phyloP scores from a whole-genome alignment of 2,329 filamentous ascomycete genomes.

The Elsinoe ampelina region DNA sequence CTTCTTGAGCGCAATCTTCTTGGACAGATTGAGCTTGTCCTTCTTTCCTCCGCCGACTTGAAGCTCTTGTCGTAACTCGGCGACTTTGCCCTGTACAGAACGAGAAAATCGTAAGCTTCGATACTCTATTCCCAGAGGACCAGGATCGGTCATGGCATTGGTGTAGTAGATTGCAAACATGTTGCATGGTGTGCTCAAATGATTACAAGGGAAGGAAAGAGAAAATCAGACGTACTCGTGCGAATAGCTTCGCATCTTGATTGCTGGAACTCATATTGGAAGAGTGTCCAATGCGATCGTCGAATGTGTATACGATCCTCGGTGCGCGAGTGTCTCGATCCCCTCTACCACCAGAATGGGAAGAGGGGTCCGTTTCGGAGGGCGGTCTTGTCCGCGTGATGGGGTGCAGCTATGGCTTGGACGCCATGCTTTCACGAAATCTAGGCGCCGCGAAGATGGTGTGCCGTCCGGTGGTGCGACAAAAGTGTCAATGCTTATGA shows the following conservation, averaged over 20 bases:
- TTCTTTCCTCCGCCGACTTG: constrained; percentile 73
- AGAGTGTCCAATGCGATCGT: constrained; percentile 17
- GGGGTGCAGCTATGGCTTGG: constrained; percentile 7
- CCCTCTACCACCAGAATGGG: constrained; percentile 8
- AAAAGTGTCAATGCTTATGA: background rate
- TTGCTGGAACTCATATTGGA: constrained; percentile 55
- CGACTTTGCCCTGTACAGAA: constrained; percentile 83
- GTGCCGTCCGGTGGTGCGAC: background rate
- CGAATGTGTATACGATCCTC: constrained; percentile 4
- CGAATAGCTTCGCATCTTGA: constrained; percentile 98
- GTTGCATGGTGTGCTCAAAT: constrained; percentile 10
- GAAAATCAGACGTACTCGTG: constrained; percentile 60
- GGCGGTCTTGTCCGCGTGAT: constrained; percentile 10
- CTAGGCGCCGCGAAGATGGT: background rate
- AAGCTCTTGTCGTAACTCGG: constrained; percentile 88
- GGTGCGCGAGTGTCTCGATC: constrained; percentile 9
- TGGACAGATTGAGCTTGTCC: constrained; percentile 88
- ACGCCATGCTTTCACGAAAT: background rate
- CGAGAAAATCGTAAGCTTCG: constrained; percentile 40
- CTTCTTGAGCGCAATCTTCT: constrained; percentile 98
- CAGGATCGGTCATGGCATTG: constrained; percentile 28
- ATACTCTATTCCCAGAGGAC: constrained; percentile 14
- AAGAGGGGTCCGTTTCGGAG: constrained; percentile 11
- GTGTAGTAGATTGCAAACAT: constrained; percentile 33
- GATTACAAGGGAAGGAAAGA: constrained; percentile 7